Percentiles rank a stretch among this genome's conserved stretches.
Conservation (phyloP, 2,329 filamentous ascomycete species). For the Coniella lustricola region DNA sequence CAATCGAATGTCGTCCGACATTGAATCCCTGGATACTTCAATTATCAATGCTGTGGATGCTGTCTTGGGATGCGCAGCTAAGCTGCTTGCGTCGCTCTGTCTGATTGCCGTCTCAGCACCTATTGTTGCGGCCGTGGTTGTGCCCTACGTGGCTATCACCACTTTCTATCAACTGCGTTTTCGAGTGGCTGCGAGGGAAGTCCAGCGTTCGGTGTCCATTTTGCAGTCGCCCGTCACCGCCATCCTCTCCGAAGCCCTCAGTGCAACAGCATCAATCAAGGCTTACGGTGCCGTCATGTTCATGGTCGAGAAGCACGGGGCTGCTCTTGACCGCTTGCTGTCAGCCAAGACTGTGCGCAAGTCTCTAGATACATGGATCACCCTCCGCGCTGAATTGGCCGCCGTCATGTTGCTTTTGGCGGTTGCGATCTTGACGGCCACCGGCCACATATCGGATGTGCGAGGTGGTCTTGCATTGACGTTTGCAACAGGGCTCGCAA, state of each 20-base stretch:
- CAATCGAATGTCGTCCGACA: slow-evolving; percentile 4
- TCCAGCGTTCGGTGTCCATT: slow-evolving; percentile 2
- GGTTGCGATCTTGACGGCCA: neutral
- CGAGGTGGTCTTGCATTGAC: slow-evolving; percentile 3
- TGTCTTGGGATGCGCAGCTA: neutral
- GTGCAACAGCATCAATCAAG: slow-evolving; percentile 1
- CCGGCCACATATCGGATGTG: neutral
- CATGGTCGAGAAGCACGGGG: slow-evolving; percentile 2
- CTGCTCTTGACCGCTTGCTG: slow-evolving; percentile 1
- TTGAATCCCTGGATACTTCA: slow-evolving; percentile 1
- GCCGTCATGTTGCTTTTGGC: neutral
- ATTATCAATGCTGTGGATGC: slow-evolving; percentile 1
- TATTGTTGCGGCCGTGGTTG: neutral
- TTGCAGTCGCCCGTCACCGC: slow-evolving; percentile 3
- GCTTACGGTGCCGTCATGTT: slow-evolving; percentile 1
- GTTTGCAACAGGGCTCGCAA: neutral
- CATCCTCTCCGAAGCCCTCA: slow-evolving; percentile 3
- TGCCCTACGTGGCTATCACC: slow-evolving; percentile 1
- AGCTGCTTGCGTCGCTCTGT: slow-evolving; percentile 2
- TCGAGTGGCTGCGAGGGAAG: neutral
- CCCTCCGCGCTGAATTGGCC: neutral
- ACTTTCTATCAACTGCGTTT: slow-evolving; percentile 1
- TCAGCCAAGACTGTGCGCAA: slow-evolving; percentile 3
- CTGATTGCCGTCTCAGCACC: slow-evolving; percentile 3
- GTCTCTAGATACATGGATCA: slow-evolving; percentile 8